Percentiles rank a stretch among this genome's conserved stretches.
These are phyloP conservation scores for Penicillium pulvis DNA, from an alignment of 495 filamentous ascomycete genomes.

Conservation along the genomic window DNA sequence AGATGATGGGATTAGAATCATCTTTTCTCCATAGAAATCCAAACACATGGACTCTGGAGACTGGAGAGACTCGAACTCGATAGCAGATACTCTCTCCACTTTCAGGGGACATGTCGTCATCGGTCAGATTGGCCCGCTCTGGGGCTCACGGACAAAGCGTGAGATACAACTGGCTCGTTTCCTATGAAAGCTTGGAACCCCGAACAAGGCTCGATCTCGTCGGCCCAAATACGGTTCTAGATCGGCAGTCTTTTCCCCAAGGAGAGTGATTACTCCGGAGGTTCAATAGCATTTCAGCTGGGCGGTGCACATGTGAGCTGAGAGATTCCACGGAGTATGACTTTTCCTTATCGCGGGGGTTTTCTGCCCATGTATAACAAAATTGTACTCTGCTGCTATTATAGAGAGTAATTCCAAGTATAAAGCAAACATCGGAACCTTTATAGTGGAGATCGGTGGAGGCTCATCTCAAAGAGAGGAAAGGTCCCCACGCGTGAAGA, in stretches of 20 bases:
- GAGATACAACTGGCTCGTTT: constrained; percentile 7
- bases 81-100: constrained; percentile 9
- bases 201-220: constrained; percentile 18
- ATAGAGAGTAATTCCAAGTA: background rate
- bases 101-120: constrained; percentile 21
- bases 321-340: no score
- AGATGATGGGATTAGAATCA: background rate
- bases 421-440: constrained; percentile 3
- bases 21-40: background rate
- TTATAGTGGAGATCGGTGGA: constrained; percentile 35
- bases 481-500: constrained; percentile 19
- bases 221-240: constrained; percentile 15
- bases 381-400: background rate
- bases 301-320: constrained; percentile 1
- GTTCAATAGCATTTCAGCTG: constrained; percentile 11
- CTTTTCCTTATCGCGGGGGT: no score
- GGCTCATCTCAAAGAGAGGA: constrained; percentile 16
- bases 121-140: constrained; percentile 16
- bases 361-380: no score
- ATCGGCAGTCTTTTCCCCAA: constrained; percentile 21
- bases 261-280: constrained; percentile 3
- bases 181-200: constrained; percentile 8
- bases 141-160: constrained; percentile 14
- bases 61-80: no score
- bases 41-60: no score